Evolutionary conservation across 768 basidiomycete species (phyloP).

Genomic region (Rhodotorula kratochvilovae): DNA sequence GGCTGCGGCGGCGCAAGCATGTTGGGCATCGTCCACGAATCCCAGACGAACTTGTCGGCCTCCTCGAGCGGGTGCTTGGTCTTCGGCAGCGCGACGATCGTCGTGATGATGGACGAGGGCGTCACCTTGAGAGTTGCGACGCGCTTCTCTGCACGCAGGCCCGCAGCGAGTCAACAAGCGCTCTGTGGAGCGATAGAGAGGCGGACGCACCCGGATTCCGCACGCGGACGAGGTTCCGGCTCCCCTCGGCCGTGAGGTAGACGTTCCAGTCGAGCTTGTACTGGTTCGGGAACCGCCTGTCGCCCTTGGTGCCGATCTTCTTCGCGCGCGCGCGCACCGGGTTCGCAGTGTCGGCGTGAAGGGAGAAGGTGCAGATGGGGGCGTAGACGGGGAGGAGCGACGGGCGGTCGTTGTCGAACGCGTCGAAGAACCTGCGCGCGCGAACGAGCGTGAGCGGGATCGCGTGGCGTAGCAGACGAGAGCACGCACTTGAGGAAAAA

Average conservation of each 20-base stretch:
- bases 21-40: conserved; percentile 61
- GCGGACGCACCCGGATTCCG: conserved; percentile 32
- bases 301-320: conserved; percentile 51
- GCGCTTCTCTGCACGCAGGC: conserved; percentile 43
- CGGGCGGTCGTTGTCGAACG: conserved; percentile 72
- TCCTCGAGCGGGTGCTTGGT: conserved; percentile 79
- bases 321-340: conserved; percentile 70
- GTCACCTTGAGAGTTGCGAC: conserved; percentile 64
- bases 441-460: background rate
- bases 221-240: conserved; percentile 62
- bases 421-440: conserved; percentile 55
- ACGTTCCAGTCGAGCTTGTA: conserved; percentile 70
- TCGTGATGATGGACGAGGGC: conserved; percentile 59
- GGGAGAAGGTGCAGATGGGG: conserved; percentile 83
- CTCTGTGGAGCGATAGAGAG: no score
- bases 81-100: conserved; percentile 62
- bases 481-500: conserved; percentile 69
- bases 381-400: conserved; percentile 70
- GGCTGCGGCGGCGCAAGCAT: conserved; percentile 50
- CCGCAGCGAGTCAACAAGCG: conserved; percentile 49
- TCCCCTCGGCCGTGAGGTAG: conserved; percentile 57
- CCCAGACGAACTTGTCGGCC: conserved; percentile 77
- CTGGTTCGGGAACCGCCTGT: conserved; percentile 65
- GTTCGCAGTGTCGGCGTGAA: conserved; percentile 75
- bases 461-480: background rate